A percentile compares a stretch with the other conserved stretches of the same genome.
Evolutionary conservation across 2,329 filamentous ascomycete genomes (phyloP).

Genomic region (Fonsecaea erecta): DNA sequence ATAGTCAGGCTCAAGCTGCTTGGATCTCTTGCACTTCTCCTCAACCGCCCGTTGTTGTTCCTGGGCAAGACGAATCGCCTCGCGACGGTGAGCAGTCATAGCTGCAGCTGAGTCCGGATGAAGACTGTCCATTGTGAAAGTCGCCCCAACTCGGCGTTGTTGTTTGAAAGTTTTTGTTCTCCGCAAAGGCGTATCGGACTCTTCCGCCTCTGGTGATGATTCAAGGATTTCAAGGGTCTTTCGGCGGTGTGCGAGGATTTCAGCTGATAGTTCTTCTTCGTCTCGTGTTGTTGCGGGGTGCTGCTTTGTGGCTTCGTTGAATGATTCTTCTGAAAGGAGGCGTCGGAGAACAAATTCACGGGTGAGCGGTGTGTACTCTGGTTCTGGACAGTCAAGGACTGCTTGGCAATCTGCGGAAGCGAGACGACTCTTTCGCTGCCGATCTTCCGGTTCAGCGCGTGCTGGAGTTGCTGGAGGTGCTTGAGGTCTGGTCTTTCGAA

Average conservation of each 20-base stretch:
- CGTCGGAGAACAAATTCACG: conserved; percentile 8
- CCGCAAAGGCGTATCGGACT: conserved; percentile 8
- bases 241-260: conserved; percentile 18
- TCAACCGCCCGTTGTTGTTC: conserved; percentile 52
- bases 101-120: conserved; percentile 39
- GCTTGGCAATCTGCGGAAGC: background rate
- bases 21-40: conserved; percentile 53
- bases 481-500: conserved; percentile 20
- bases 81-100: conserved; percentile 55
- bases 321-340: conserved; percentile 1
- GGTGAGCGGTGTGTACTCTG: conserved; percentile 6
- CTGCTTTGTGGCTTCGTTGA: background rate
- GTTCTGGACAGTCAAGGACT: background rate
- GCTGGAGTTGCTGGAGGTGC: conserved; percentile 2
- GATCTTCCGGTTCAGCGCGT: background rate
- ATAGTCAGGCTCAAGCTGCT: conserved; percentile 52
- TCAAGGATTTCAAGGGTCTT: conserved; percentile 24
- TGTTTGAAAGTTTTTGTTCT: conserved; percentile 13
- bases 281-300: background rate
- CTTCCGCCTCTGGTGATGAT: conserved; percentile 18
- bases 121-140: conserved; percentile 32
- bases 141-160: conserved; percentile 46
- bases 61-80: conserved; percentile 53
- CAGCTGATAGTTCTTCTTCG: conserved; percentile 6
- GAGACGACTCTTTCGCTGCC: background rate